Base-by-base conservation (phyloP, 2,329 filamentous ascomycete species). In the Stagonosporopsis tanaceti region DNA sequence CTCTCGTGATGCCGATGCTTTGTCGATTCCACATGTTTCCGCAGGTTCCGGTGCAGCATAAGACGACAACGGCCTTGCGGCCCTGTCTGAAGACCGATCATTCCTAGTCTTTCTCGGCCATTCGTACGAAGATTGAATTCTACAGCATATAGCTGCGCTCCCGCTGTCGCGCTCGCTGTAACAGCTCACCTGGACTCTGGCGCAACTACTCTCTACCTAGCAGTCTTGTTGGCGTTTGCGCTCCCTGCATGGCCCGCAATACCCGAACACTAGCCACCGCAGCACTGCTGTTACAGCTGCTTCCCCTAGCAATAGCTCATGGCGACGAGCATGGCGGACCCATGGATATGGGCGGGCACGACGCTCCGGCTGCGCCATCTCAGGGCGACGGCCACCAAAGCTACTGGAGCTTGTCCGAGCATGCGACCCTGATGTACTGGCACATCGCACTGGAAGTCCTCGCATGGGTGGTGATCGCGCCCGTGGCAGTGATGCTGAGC, bases 401-500 rank as follows among this genome's bases (percentile, higher is more conserved):
- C 56, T 90, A 90, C 72, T 89, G 89, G 76, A 75, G 82, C 24
- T 79, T 86, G 54, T 69, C 80, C 0, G 81, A 86, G 25, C 79
- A 87, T 68, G 77, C 72, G 7, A 76, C 78, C 14, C 76, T 85
- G 62, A 88, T 95, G 66, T 82, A 90, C 67, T 84, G 84, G 55
- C 92, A 95, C 70, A 89, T 93, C 54, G 79, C 76, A 5, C 78
- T 91, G 42, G 92, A 93, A 87, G 78, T 87, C 2, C 53, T 90
- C 8, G 85, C 84, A 8, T 95, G 92, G 91, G 82, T 90, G 34
- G 82, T 93, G 52, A 71, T 90, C 46, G 81, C 94, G 52, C 92
- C 92, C 47, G 75, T 89, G 95, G 92, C 87, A 63, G 88, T 96
- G 46, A 92, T 97, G 87, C 82, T 98, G 62, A 96, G 92, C 53